A percentile compares a stretch with the other conserved stretches of the same genome.
Evolutionary conservation across 2,329 filamentous ascomycete genomes (phyloP).

Genomic region (Reticulascus tulasneorum): DNA sequence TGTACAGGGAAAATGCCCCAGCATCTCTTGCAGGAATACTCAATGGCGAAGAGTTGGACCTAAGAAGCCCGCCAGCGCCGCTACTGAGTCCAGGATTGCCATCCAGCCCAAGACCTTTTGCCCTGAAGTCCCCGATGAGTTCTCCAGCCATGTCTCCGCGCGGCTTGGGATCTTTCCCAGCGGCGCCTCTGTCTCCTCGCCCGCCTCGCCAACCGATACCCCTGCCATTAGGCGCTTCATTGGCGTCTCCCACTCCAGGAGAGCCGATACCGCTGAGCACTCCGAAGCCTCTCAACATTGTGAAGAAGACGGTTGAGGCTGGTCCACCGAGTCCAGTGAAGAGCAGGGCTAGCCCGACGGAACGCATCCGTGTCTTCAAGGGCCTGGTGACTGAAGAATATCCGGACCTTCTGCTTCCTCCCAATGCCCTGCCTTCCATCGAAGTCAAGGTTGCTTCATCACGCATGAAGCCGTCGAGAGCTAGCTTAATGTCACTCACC

Average conservation of each 20-base stretch:
- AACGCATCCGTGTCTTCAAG: slow-evolving; percentile 59
- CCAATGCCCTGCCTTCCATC: slow-evolving; percentile 83
- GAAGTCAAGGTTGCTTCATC: slow-evolving; percentile 87
- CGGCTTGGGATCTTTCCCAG: slow-evolving; percentile 36
- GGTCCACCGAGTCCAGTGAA: slow-evolving; percentile 23
- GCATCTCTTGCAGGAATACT: slow-evolving; percentile 52
- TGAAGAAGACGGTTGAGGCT: slow-evolving; percentile 27
- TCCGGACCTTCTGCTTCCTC: slow-evolving; percentile 78
- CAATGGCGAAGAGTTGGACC: slow-evolving; percentile 28
- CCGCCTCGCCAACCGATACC: slow-evolving; percentile 71
- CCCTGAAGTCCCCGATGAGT: slow-evolving; percentile 8
- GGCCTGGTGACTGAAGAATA: slow-evolving; percentile 83
- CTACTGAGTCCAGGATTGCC: slow-evolving; percentile 59
- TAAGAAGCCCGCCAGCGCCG: slow-evolving; percentile 32
- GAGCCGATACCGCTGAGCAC: slow-evolving; percentile 31
- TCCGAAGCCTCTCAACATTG: slow-evolving; percentile 35
- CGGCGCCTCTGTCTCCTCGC: slow-evolving; percentile 64
- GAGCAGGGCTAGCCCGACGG: slow-evolving; percentile 33
- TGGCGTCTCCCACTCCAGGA: slow-evolving; percentile 45
- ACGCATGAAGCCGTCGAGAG: slow-evolving; percentile 85
- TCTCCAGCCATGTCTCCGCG: slow-evolving; percentile 58
- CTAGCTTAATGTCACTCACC: slow-evolving; percentile 76
- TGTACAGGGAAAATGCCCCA: slow-evolving; percentile 34
- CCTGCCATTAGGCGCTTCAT: slow-evolving; percentile 65
- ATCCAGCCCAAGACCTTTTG: slow-evolving; percentile 53